These are phyloP conservation scores for Trichoderma endophyticum DNA, from an alignment of 2,329 filamentous ascomycete species.

Conservation along the genomic window DNA sequence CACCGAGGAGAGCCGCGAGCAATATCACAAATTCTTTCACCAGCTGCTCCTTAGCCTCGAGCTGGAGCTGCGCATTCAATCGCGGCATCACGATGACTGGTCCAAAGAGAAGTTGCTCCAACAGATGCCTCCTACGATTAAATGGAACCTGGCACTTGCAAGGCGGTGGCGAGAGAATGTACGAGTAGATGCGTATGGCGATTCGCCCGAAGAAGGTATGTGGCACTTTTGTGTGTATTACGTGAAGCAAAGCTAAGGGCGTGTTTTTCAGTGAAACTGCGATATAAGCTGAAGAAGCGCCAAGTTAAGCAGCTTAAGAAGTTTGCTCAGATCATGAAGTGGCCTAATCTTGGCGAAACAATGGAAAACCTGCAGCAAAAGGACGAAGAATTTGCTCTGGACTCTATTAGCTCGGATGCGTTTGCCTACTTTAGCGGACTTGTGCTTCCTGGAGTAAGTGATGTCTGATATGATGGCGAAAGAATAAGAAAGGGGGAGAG, in stretches of 20 bases:
- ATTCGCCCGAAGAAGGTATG: conserved; percentile 49
- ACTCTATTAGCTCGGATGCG: conserved; percentile 64
- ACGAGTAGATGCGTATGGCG: conserved; percentile 59
- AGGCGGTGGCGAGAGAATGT: conserved; percentile 70
- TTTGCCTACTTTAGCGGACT: conserved; percentile 77
- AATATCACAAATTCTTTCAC: conserved; percentile 68
- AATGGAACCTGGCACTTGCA: conserved; percentile 71
- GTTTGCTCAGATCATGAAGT: conserved; percentile 71
- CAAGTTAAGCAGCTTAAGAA: conserved; percentile 66
- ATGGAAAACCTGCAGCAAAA: conserved; percentile 59
- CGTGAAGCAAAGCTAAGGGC: neutral
- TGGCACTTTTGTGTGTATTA: neutral
- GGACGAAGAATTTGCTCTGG: conserved; percentile 55
- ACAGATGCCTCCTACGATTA: conserved; percentile 66
- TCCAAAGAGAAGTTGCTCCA: conserved; percentile 62
- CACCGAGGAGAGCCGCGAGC: conserved; percentile 50
- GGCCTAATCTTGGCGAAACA: conserved; percentile 68
- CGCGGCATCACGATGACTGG: conserved; percentile 56
- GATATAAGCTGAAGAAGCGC: conserved; percentile 61
- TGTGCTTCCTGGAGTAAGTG: conserved; percentile 63
- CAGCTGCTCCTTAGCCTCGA: conserved; percentile 73
- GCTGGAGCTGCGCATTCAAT: conserved; percentile 67
- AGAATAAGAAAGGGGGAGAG: neutral
- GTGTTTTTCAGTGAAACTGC: conserved; percentile 50
- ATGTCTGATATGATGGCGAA: neutral